Percentiles rank a stretch among this genome's conserved stretches.
Conservation (phyloP, 1,284 basidiomycete genomes). For the Malassezia japonica region DNA sequence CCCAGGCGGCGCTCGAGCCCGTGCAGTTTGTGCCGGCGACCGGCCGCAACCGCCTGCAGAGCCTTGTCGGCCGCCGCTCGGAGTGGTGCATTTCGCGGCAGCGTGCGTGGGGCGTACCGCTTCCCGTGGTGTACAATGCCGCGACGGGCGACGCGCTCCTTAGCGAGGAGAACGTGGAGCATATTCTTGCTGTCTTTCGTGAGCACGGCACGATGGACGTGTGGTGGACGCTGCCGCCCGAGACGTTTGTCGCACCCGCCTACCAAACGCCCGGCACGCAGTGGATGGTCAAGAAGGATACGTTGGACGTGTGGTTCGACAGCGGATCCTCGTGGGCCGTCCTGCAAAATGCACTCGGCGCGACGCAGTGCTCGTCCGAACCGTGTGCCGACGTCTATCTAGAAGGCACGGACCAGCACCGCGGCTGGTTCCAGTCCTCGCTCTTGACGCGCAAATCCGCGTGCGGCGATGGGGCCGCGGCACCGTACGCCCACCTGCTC, state of each 20-base stretch:
- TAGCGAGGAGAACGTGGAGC: conserved; percentile 59
- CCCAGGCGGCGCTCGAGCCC: conserved; percentile 61
- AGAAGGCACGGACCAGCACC: conserved; percentile 94
- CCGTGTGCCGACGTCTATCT: conserved; percentile 73
- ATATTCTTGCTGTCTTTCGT: conserved; percentile 68
- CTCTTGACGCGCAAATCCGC: conserved; percentile 69
- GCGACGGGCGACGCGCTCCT: conserved; percentile 60
- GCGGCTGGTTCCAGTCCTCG: conserved; percentile 98
- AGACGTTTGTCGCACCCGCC: conserved; percentile 58
- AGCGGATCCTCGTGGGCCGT: conserved; percentile 92
- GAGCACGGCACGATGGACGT: conserved; percentile 61
- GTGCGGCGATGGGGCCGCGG: conserved; percentile 28
- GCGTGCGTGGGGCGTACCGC: conserved; percentile 94
- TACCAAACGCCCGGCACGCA: conserved; percentile 43
- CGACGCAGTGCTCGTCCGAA: conserved; percentile 18
- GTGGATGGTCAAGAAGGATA: conserved; percentile 54
- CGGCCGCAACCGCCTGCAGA: conserved; percentile 58
- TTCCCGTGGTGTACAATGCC: conserved; percentile 72
- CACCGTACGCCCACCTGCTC: conserved; percentile 71
- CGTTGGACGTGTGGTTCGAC: conserved; percentile 99
- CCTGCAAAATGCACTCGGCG: conserved; percentile 22
- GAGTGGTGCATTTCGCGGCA: conserved; percentile 99
- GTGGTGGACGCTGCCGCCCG: conserved; percentile 84
- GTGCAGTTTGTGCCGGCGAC: conserved; percentile 66
- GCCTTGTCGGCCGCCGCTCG: conserved; percentile 74